A percentile compares a stretch with the other conserved stretches of the same genome.
Conservation (phyloP, 371 early-diverging fungal genomes). For the Thermomucor indicae-seudaticae region DNA sequence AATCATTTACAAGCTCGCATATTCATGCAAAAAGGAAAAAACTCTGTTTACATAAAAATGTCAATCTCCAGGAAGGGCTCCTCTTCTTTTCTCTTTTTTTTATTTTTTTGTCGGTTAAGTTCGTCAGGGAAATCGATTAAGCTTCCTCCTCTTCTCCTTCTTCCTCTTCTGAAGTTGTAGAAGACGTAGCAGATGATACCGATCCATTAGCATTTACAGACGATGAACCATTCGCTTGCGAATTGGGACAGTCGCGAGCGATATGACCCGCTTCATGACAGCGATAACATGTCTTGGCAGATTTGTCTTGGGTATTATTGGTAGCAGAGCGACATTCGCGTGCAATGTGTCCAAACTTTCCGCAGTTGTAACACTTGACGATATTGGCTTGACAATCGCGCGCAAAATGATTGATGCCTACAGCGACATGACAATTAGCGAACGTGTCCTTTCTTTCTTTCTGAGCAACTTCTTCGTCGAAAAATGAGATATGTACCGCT, state of each 20-base stretch:
- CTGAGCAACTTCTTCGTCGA: background rate
- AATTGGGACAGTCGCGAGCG: constrained; percentile 26
- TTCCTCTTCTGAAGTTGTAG: background rate
- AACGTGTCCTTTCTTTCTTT: no score
- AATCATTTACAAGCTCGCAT: background rate
- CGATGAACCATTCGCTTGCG: constrained; percentile 2
- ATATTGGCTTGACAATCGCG: constrained; percentile 59
- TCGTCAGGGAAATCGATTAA: no score
- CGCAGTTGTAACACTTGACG: constrained; percentile 59
- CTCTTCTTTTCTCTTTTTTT: no score
- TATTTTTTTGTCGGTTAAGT: no score
- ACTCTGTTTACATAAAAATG: no score
- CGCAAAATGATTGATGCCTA: constrained; percentile 58
- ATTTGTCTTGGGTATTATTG: constrained; percentile 7
- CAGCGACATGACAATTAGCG: no score
- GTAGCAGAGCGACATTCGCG: constrained; percentile 38
- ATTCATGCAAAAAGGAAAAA: background rate
- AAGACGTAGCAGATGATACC: constrained; percentile 1
- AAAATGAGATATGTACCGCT: constrained; percentile 24
- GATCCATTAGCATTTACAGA: constrained; percentile 1
- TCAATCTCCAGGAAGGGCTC: no score
- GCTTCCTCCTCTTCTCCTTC: no score
- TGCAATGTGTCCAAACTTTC: constrained; percentile 55
- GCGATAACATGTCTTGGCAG: constrained; percentile 33
- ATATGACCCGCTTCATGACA: constrained; percentile 38